These are phyloP conservation scores for Colletotrichum navitas DNA, from an alignment of 2,329 filamentous ascomycete genomes.

Conservation along the genomic window DNA sequence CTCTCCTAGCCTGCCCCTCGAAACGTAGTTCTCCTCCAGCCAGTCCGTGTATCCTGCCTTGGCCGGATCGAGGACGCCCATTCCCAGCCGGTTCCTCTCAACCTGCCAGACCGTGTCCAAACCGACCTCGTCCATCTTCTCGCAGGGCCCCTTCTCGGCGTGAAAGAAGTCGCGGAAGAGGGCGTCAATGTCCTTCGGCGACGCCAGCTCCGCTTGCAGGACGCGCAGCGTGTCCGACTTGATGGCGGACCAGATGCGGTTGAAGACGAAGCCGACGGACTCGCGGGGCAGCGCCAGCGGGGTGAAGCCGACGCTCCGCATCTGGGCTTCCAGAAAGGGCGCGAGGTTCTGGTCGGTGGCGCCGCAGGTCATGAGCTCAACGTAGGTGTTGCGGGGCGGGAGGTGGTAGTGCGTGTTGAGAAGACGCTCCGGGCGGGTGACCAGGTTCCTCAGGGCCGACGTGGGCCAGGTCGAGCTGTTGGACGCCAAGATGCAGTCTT, in stretches of 20 bases:
- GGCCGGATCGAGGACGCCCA: slow-evolving; percentile 35
- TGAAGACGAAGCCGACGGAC: slow-evolving; percentile 51
- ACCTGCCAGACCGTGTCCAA: slow-evolving; percentile 50
- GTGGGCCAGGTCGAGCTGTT: slow-evolving; percentile 50
- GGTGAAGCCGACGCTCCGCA: slow-evolving; percentile 47
- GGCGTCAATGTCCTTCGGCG: slow-evolving; percentile 50
- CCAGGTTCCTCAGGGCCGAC: slow-evolving; percentile 45
- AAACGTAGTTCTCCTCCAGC: slow-evolving; percentile 47
- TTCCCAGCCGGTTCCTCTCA: slow-evolving; percentile 45
- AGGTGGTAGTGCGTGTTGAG: slow-evolving; percentile 53
- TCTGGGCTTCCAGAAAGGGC: slow-evolving; percentile 47
- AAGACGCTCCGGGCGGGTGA: slow-evolving; percentile 46
- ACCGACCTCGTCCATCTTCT: slow-evolving; percentile 52
- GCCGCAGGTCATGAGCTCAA: slow-evolving; percentile 53
- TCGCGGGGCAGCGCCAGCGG: slow-evolving; percentile 48
- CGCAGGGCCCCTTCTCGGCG: slow-evolving; percentile 48
- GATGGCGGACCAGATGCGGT: slow-evolving; percentile 52
- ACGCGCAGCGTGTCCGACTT: slow-evolving; percentile 52
- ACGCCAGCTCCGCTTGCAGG: slow-evolving; percentile 49
- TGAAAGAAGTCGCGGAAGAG: slow-evolving; percentile 50
- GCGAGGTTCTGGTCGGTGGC: slow-evolving; percentile 47
- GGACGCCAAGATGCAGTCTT: slow-evolving; percentile 49
- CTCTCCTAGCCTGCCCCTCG: slow-evolving; percentile 47
- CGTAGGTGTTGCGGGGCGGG: slow-evolving; percentile 49
- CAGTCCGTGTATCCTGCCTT: slow-evolving; percentile 42